These are phyloP conservation scores for Triticum turgidum DNA, from an alignment of 176 grass and related monocot species.

Conservation along the genomic window DNA sequence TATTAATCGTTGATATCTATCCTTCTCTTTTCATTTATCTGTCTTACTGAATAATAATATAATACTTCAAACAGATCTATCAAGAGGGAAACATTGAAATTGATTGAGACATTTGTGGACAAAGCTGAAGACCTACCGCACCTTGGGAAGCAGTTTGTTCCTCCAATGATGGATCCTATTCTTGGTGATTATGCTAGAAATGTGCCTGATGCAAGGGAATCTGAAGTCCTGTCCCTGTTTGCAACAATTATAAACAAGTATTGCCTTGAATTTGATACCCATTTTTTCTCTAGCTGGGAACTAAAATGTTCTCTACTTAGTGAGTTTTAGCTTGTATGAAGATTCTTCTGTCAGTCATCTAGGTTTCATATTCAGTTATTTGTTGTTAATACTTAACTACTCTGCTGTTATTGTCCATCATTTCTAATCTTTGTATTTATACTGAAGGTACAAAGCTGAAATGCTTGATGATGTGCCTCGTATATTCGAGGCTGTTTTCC, in stretches of 20 bases:
- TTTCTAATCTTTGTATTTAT: conserved; percentile 30
- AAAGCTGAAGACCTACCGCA: conserved; percentile 99
- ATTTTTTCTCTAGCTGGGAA: conserved; percentile 19
- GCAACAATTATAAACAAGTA: conserved; percentile 99
- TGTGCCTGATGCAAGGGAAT: conserved; percentile 98
- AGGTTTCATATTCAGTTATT: not conserved
- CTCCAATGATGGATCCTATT: conserved; percentile 99
- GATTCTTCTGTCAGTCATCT: conserved; percentile 13
- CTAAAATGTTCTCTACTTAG: not conserved
- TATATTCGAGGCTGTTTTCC: conserved; percentile 98
- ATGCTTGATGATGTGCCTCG: conserved; percentile 94
- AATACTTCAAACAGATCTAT: conserved; percentile 71
- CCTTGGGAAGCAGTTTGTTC: conserved; percentile 96
- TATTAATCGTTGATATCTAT: conserved; percentile 18
- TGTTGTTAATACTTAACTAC: not conserved
- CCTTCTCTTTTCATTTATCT: not conserved
- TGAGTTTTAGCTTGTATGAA: not conserved
- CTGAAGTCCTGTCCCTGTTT: conserved; percentile 94
- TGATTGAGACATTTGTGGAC: conserved; percentile 98
- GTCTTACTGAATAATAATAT: conserved; percentile 29
- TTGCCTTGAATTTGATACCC: conserved; percentile 3
- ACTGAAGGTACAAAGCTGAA: conserved; percentile 73
- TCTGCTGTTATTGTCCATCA: not conserved
- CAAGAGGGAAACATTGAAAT: conserved; percentile 94
- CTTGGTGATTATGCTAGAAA: conserved; percentile 98